These are phyloP conservation scores for Ophiostoma novo-ulmi DNA, from an alignment of 2,329 filamentous ascomycete species.

Conservation along the genomic window DNA sequence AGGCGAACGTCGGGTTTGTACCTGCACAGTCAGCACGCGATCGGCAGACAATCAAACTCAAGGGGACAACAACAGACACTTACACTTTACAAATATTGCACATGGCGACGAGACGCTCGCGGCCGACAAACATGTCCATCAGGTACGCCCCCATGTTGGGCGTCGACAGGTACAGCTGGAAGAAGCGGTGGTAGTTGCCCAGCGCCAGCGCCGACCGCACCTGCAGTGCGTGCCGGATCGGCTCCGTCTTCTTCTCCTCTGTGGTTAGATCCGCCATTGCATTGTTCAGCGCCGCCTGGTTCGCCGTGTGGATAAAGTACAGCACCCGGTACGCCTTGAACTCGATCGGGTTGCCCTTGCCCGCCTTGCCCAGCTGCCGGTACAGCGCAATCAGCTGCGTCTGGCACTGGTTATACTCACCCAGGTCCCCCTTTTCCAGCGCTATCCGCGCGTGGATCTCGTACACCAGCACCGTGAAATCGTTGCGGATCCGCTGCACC, in stretches of 20 bases:
- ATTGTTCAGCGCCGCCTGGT: slow-evolving; percentile 96
- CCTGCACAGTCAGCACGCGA: slow-evolving; percentile 44
- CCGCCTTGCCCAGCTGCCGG: slow-evolving; percentile 60
- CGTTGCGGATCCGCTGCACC: slow-evolving; percentile 92
- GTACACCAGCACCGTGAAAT: slow-evolving; percentile 94
- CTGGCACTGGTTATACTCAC: slow-evolving; percentile 99
- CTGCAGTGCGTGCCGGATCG: slow-evolving; percentile 85
- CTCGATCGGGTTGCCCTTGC: slow-evolving; percentile 75
- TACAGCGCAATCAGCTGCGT: slow-evolving; percentile 94
- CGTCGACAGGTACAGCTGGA: slow-evolving; percentile 88
- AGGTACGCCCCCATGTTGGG: slow-evolving; percentile 97
- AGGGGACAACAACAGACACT: slow-evolving; percentile 39
- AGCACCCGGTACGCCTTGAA: slow-evolving; percentile 99
- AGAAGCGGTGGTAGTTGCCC: slow-evolving; percentile 97
- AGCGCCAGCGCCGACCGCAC: slow-evolving; percentile 87
- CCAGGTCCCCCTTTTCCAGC: slow-evolving; percentile 94
- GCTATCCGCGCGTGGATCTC: slow-evolving; percentile 97
- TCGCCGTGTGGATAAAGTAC: slow-evolving; percentile 98
- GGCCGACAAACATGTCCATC: slow-evolving; percentile 97
- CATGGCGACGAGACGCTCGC: slow-evolving; percentile 85
- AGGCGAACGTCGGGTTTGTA: slow-evolving; percentile 89
- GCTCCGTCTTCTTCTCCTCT: slow-evolving; percentile 81
- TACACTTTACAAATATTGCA: slow-evolving; percentile 93
- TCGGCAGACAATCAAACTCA: not conserved
- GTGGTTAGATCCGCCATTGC: slow-evolving; percentile 96